Evolutionary conservation across 192 early-diverging fungal genomes (phyloP).

Genomic region (Dissophora globulifera): DNA sequence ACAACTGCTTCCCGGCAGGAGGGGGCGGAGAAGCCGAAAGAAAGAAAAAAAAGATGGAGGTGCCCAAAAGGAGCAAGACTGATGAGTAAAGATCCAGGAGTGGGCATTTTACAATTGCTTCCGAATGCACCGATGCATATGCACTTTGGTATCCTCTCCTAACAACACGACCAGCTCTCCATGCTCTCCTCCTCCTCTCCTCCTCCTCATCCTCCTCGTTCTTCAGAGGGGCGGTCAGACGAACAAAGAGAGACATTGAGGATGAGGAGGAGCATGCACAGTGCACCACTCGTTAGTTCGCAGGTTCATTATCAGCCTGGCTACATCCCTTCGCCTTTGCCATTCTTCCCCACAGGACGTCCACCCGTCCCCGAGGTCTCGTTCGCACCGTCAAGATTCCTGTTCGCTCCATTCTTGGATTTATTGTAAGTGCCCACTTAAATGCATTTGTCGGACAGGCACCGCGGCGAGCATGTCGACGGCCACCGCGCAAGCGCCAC

Average conservation of each 20-base stretch:
- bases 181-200: conserved; percentile 7
- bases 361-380: conserved; percentile 6
- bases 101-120: conserved; percentile 23
- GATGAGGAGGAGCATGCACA: conserved; percentile 1
- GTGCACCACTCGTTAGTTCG: not conserved
- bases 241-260: conserved; percentile 2
- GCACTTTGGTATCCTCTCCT: conserved; percentile 8
- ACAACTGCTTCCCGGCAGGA: conserved; percentile 15
- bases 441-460: conserved; percentile 1
- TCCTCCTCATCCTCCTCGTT: conserved; percentile 2
- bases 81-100: conserved; percentile 30
- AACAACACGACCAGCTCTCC: conserved; percentile 25
- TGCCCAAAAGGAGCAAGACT: conserved; percentile 19
- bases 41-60: conserved; percentile 19
- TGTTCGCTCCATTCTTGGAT: not conserved
- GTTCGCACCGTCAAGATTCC: conserved; percentile 3
- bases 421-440: too few relatives aligned
- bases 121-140: conserved; percentile 18
- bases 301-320: not conserved
- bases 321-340: not conserved
- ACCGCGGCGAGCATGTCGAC: not conserved
- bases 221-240: not conserved
- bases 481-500: conserved; percentile 1
- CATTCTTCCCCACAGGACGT: conserved; percentile 18
- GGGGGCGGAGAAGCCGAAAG: conserved; percentile 5